These are phyloP conservation scores for Globisporangium irregulare DNA, from an alignment of 352 stramenopile genomes.

Conservation along the genomic window DNA sequence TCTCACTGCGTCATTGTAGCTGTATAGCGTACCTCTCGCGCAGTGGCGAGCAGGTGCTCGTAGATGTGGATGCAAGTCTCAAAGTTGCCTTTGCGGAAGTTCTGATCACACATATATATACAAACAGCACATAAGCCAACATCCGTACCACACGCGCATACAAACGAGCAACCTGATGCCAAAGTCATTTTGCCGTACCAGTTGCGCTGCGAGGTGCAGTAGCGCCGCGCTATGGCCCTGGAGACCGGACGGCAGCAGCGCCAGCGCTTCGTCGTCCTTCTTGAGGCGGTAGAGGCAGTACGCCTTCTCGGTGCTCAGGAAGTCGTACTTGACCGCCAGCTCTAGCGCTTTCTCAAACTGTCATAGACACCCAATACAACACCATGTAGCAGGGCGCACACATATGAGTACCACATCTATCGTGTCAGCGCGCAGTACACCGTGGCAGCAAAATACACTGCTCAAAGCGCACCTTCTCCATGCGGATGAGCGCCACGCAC, in stretches of 20 bases:
- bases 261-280: constrained; percentile 61
- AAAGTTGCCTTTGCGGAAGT: constrained; percentile 68
- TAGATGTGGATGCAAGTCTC: constrained; percentile 71
- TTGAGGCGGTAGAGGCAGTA: constrained; percentile 86
- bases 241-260: constrained; percentile 29
- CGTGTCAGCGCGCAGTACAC: background rate
- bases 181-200: constrained; percentile 28
- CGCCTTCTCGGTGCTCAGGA: constrained; percentile 56
- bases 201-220: constrained; percentile 67
- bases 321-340: constrained; percentile 66
- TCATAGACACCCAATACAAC: background rate
- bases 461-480: constrained; percentile 56
- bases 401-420: constrained; percentile 2
- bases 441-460: background rate
- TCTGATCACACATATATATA: constrained; percentile 21
- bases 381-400: background rate
- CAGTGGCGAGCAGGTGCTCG: constrained; percentile 53
- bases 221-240: constrained; percentile 37
- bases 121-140: background rate
- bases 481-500: constrained; percentile 74
- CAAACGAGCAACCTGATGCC: background rate
- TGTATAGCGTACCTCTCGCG: constrained; percentile 27
- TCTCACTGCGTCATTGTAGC: too few relatives aligned
- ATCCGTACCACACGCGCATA: background rate
- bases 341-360: constrained; percentile 87